Base-by-base conservation (phyloP, 352 stramenopile species). In the Pythium guiyangense region DNA sequence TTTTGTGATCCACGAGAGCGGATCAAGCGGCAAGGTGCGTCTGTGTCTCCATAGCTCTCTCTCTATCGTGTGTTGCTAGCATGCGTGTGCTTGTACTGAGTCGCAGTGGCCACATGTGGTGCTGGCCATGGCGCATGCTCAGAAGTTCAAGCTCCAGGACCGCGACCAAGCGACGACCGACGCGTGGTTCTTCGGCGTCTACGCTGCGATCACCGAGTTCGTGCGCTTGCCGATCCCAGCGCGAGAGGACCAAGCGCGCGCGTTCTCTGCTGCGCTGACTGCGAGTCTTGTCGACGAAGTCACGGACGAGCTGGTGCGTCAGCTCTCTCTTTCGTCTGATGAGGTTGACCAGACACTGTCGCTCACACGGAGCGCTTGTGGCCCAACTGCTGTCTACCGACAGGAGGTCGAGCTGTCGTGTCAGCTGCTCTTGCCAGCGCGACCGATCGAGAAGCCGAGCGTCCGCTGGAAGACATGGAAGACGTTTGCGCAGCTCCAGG, bases 381-480 rank as follows among this genome's bases (percentile, higher is more conserved):
- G 10, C 49, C 57, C 29, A 49, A 56, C 50, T 49, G 25, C 11
- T 25, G 20, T n/a, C 20, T 22, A 29, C 22, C 3, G 27, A 55
- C 53, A 87, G 76, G 82, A 89, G 55, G 88, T 84, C 49, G 82
- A 90, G 60, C 49, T 92, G 39, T 86, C 79, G 49, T 90, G 79
- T 37, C 78, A 92, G 53, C 60, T 90, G 46, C 52, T 84, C 39
- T 64, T 88, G 45, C 76, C 71, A 31, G 57, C 66, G 42, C 70
- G 76, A 15, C 55, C 69, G 6, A 54, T 87, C 18, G 75, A 86
- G 44, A 84, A 90, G 57, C 77, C 77, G 14, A 88, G 80, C 49
- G 83, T 90, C 54, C 77, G 79, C 43, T 92, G 82, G 82, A 92
- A 88, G 52, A 67, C 74, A 9, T 92, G 82, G 82, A 88, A 88